Conservation (phyloP, 371 early-diverging fungal species). For the Rhizopus delemar region DNA sequence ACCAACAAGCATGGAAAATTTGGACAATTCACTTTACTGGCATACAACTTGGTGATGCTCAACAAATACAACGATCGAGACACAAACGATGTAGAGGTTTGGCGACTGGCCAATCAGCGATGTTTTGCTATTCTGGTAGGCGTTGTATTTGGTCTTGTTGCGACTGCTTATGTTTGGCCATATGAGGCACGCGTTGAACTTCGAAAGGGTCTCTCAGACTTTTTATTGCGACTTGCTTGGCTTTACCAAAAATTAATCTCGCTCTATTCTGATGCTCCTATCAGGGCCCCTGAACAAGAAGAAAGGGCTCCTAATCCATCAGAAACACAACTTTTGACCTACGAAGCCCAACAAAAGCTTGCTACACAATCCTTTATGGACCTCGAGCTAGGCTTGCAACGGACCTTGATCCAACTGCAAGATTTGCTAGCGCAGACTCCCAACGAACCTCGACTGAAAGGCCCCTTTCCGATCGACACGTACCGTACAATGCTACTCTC, state of each 20-base stretch:
- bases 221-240: constrained; percentile 65
- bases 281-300: constrained; percentile 12
- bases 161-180: constrained; percentile 76
- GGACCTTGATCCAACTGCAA: constrained; percentile 61
- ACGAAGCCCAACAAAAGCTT: constrained; percentile 39
- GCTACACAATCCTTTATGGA: constrained; percentile 61
- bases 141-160: constrained; percentile 68
- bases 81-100: constrained; percentile 60
- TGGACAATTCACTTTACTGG: constrained; percentile 75
- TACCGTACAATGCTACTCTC: constrained; percentile 69
- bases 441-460: constrained; percentile 85
- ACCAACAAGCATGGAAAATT: constrained; percentile 75
- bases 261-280: constrained; percentile 51
- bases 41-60: constrained; percentile 77
- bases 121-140: constrained; percentile 73
- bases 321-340: constrained; percentile 30
- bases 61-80: constrained; percentile 74
- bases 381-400: constrained; percentile 71
- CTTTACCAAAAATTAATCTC: constrained; percentile 74
- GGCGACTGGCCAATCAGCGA: constrained; percentile 62
- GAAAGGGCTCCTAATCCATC: constrained; percentile 22
- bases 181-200: constrained; percentile 83
- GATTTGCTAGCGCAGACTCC: constrained; percentile 68
- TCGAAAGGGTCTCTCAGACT: constrained; percentile 68
- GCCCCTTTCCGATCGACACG: constrained; percentile 70